phyloP scores from a whole-genome alignment of 192 early-diverging fungal genomes.

The Dissophora globulifera region DNA sequence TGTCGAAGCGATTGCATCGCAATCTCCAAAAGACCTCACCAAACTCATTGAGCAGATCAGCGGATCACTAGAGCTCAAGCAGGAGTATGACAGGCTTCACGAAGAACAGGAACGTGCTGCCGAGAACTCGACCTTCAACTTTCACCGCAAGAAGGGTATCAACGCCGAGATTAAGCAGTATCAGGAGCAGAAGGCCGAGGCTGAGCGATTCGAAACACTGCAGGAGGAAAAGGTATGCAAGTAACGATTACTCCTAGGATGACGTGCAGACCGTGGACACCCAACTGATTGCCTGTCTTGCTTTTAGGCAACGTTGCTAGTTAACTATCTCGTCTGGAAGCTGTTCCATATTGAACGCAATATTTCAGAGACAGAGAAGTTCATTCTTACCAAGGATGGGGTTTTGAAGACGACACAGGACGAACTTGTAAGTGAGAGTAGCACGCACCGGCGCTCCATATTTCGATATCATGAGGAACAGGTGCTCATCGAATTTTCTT shows the following conservation, averaged over 20 bases:
- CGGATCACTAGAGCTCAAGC: slow-evolving; percentile 90
- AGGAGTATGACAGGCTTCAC: slow-evolving; percentile 90
- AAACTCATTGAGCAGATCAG: slow-evolving; percentile 96
- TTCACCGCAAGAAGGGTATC: slow-evolving; percentile 91
- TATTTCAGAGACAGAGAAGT: slow-evolving; percentile 65
- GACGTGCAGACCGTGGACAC: too few relatives aligned
- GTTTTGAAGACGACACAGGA: slow-evolving; percentile 47
- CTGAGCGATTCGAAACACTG: slow-evolving; percentile 80
- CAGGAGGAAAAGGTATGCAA: slow-evolving; percentile 63
- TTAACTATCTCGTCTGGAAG: slow-evolving; percentile 87
- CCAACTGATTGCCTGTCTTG: background rate
- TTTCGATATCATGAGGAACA: too few relatives aligned
- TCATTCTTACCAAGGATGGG: slow-evolving; percentile 68
- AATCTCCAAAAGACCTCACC: slow-evolving; percentile 94
- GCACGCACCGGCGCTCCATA: too few relatives aligned
- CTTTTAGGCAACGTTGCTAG: slow-evolving; percentile 67
- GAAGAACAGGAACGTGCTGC: slow-evolving; percentile 83
- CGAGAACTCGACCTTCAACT: slow-evolving; percentile 88
- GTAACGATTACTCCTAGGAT: too few relatives aligned
- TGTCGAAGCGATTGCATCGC: slow-evolving; percentile 96
- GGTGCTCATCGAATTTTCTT: background rate
- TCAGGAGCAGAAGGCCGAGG: slow-evolving; percentile 91
- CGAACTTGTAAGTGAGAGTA: slow-evolving; percentile 58
- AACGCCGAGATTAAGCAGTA: slow-evolving; percentile 93
- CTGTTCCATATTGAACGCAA: slow-evolving; percentile 88